A percentile compares a stretch with the other conserved stretches of the same genome.
Evolutionary conservation across 352 stramenopile genomes (phyloP).

Genomic region (Pythium monospermum): DNA sequence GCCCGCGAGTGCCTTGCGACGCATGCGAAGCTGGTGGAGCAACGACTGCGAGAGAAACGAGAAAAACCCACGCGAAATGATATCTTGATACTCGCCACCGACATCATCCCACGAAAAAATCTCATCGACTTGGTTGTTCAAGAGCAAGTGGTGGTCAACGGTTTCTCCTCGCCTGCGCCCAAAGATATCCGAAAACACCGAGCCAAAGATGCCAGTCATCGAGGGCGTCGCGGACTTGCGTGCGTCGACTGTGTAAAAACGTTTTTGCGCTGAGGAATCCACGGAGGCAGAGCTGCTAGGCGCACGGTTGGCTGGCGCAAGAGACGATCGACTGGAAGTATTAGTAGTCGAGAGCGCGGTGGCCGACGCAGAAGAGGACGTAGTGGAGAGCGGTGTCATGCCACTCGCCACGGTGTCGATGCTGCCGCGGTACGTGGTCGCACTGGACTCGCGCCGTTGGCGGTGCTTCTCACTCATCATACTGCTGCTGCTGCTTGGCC

Average conservation of each 20-base stretch:
- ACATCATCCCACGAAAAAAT: slow-evolving; percentile 74
- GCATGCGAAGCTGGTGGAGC: slow-evolving; percentile 35
- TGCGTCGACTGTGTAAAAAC: slow-evolving; percentile 55
- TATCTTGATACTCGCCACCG: slow-evolving; percentile 45
- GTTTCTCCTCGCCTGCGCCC: slow-evolving; percentile 52
- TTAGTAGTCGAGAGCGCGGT: no score
- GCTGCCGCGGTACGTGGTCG: slow-evolving; percentile 13
- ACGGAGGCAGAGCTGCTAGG: slow-evolving; percentile 13
- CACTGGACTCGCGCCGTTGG: slow-evolving; percentile 6
- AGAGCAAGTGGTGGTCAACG: slow-evolving; percentile 25
- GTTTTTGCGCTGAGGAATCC: slow-evolving; percentile 10
- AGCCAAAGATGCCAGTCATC: slow-evolving; percentile 38
- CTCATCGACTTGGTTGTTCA: slow-evolving; percentile 37
- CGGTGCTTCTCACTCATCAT: slow-evolving; percentile 18
- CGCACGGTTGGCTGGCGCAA: slow-evolving; percentile 1
- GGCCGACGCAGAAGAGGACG: no score
- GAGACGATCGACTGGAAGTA: not conserved
- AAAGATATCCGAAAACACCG: slow-evolving; percentile 71
- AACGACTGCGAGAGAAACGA: slow-evolving; percentile 41
- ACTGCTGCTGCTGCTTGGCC: not conserved
- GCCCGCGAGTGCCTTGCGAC: slow-evolving; percentile 19
- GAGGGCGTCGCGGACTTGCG: slow-evolving; percentile 26
- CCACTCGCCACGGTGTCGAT: slow-evolving; percentile 7
- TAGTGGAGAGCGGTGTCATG: slow-evolving; percentile 1
- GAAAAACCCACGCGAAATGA: slow-evolving; percentile 66